A percentile compares a stretch with the other conserved stretches of the same genome.
Conservation (phyloP, 2,329 filamentous ascomycete genomes). For the Thielaviopsis punctulata region DNA sequence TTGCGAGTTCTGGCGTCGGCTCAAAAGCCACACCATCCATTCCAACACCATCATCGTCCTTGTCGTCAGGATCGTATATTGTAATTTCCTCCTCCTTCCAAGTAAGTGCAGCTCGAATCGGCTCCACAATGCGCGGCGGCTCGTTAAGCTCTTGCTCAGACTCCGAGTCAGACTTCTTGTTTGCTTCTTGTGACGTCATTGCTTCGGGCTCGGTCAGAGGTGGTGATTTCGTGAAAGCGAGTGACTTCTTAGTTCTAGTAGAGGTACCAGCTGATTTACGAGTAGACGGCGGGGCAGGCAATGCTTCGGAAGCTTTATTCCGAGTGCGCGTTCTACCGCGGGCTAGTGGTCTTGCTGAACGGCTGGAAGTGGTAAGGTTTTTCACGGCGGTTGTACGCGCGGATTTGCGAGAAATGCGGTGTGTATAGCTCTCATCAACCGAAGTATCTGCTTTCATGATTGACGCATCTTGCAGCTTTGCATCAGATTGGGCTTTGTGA, state of each 20-base stretch:
- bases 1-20: conserved; percentile 43
- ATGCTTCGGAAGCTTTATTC: background rate
- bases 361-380: background rate
- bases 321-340: conserved; percentile 1
- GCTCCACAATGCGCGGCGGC: conserved; percentile 26
- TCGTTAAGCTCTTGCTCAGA: conserved; percentile 19
- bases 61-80: conserved; percentile 44
- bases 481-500: background rate
- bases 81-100: conserved; percentile 56
- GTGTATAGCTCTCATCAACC: background rate
- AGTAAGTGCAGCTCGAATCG: conserved; percentile 40
- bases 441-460: background rate
- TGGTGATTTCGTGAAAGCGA: background rate
- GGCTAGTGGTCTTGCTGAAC: background rate
- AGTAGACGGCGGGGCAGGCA: background rate
- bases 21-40: conserved; percentile 53
- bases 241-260: too few relatives aligned
- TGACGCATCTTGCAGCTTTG: background rate
- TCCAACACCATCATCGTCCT: conserved; percentile 48
- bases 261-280: background rate
- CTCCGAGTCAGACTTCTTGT: conserved; percentile 14
- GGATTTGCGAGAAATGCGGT: conserved; percentile 1
- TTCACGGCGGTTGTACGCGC: background rate
- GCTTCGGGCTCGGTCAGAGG: background rate
- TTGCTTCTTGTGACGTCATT: conserved; percentile 11